Conservation (phyloP, 2,329 filamentous ascomycete genomes). For the Diaporthe humulicola region DNA sequence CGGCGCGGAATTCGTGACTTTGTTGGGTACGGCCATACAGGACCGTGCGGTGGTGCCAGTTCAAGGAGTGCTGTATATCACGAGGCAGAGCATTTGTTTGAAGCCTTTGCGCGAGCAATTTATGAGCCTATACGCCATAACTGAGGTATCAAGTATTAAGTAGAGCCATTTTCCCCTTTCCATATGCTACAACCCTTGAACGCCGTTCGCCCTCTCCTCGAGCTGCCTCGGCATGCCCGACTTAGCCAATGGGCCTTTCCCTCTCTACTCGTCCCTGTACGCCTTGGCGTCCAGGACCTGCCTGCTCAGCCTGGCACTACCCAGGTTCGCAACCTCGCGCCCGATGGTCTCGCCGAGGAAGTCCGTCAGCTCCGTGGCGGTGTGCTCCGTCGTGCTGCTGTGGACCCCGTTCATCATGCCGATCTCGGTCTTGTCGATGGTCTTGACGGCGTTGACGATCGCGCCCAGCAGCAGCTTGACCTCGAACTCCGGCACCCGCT, state of each 20-base stretch:
- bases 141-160: slow-evolving; percentile 35
- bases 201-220: slow-evolving; percentile 35
- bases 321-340: slow-evolving; percentile 59
- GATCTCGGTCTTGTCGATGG: slow-evolving; percentile 54
- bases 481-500: slow-evolving; percentile 60
- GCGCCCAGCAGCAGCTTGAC: slow-evolving; percentile 68
- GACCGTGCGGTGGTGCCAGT: not conserved
- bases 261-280: slow-evolving; percentile 58
- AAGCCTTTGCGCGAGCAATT: slow-evolving; percentile 34
- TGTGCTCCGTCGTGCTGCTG: slow-evolving; percentile 52
- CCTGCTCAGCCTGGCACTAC: slow-evolving; percentile 62
- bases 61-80: too few relatives aligned
- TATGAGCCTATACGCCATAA: slow-evolving; percentile 43
- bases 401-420: slow-evolving; percentile 56
- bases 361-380: slow-evolving; percentile 62
- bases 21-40: not conserved
- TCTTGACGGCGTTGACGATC: slow-evolving; percentile 66
- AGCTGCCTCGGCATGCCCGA: slow-evolving; percentile 45
- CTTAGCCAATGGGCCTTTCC: slow-evolving; percentile 13
- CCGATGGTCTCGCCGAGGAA: slow-evolving; percentile 69
- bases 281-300: slow-evolving; percentile 67
- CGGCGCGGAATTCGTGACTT: too few relatives aligned
- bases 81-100: not conserved
- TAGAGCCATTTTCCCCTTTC: slow-evolving; percentile 23
- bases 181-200: slow-evolving; percentile 38